These are phyloP conservation scores for Neurospora hispaniola DNA, from an alignment of 495 filamentous ascomycete species.

Conservation along the genomic window DNA sequence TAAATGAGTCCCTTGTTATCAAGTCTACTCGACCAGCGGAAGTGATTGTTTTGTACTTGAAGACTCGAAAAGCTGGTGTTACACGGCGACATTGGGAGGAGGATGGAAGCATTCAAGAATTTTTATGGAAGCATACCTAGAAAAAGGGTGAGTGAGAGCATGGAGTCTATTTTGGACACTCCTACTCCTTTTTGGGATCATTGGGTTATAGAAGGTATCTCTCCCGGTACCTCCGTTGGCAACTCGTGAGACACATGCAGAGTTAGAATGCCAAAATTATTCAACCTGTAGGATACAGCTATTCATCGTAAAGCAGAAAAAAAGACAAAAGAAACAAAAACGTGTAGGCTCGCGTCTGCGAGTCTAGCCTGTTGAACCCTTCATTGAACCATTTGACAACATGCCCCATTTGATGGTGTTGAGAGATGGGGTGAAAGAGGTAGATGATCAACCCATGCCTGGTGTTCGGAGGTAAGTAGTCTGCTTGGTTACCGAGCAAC, in stretches of 20 bases:
- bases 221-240: not conserved
- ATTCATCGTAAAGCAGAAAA: not conserved
- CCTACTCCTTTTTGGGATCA: not conserved
- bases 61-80: not conserved
- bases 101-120: not conserved
- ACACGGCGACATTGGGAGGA: not conserved
- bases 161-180: not conserved
- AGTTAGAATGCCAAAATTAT: too few relatives aligned
- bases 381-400: not conserved
- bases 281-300: not conserved
- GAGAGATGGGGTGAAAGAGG: not conserved
- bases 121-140: too few relatives aligned
- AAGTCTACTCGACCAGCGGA: not conserved
- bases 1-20: not conserved
- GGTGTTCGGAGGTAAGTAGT: not conserved
- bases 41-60: not conserved
- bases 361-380: not conserved
- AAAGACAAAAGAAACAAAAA: not conserved
- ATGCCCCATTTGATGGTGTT: not conserved
- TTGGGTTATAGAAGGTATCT: not conserved
- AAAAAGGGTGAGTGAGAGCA: too few relatives aligned
- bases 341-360: not conserved
- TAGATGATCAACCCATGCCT: not conserved
- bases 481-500: not conserved
- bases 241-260: not conserved